Evolutionary conservation across 192 early-diverging fungal genomes (phyloP), one percentile per base, ranked within the genome.

Genomic region (Linnemannia zychae): DNA sequence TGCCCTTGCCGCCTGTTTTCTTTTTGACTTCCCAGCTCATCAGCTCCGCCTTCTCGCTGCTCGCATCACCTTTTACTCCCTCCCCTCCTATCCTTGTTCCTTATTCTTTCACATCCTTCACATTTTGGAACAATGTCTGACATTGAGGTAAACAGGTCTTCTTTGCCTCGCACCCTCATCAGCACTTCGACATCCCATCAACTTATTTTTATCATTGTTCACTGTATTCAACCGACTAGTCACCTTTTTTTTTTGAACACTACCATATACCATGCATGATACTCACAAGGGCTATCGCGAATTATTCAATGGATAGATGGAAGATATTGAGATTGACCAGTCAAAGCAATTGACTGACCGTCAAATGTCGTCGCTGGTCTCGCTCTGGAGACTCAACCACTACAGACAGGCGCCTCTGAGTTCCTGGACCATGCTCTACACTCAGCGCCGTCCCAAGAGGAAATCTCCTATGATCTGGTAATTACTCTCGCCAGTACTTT

Each of bases 351-450:
- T 84, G 52, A 75, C 66, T 40, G 67, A 79, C 37, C 57, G 77
- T 52, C 82, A 84, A 49, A 65, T 84, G 77, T 11, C 72, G 5
- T 67, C 52, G 15, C n/a, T 84, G 44, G 73, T 78, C 57, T 74
- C 76, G 6, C 75, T 84, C 1, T 84, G 82, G 82, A 73, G 76
- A 20, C 73, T 84, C 28, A 49, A 37, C 38, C 82, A 84, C 77
- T 84, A 75, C 68, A 78, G 52, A 24, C 82, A 84, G 46, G 72
- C 82, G 0, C 82, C 82, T 33, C 79, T 66, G 76, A 84, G 82
- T 60, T 66, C 72, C 37, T 84, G 82, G 82, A 84, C 77, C 50
- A 84, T 84, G 18, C 77, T 84, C n/a, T 84, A 71, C 68, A 84
- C 72, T 46, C 66, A 46, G 52, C 82, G 70, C 20, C 76, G 82